phyloP scores from a whole-genome alignment of 2,329 filamentous ascomycete genomes.

The Aspergillus tanneri region DNA sequence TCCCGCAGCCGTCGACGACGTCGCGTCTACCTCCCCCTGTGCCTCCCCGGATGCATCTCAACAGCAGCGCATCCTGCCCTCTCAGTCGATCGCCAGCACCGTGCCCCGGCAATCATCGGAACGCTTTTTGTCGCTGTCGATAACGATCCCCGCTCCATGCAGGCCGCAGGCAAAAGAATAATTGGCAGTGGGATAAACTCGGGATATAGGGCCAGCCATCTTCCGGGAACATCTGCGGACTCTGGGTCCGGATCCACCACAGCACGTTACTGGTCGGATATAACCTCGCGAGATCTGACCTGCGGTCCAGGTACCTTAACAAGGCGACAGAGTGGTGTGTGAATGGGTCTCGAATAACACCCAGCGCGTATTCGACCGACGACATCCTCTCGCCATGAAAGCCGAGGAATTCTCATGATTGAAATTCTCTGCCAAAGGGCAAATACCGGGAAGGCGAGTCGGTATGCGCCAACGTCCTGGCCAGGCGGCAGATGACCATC shows the following conservation, averaged over 20 bases:
- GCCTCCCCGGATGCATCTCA: slow-evolving; percentile 29
- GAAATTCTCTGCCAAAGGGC: slow-evolving; percentile 28
- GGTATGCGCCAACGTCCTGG: slow-evolving; percentile 31
- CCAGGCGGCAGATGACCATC: slow-evolving; percentile 34
- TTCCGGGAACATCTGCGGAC: slow-evolving; percentile 32
- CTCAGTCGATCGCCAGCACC: slow-evolving; percentile 14
- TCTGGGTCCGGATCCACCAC: slow-evolving; percentile 30
- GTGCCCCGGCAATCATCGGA: slow-evolving; percentile 18
- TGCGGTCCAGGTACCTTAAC: slow-evolving; percentile 22
- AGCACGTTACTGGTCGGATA: slow-evolving; percentile 30
- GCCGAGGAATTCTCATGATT: slow-evolving; percentile 30
- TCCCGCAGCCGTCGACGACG: slow-evolving; percentile 23
- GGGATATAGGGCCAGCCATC: slow-evolving; percentile 28
- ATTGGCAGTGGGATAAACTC: slow-evolving; percentile 29
- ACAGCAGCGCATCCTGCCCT: slow-evolving; percentile 29
- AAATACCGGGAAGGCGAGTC: slow-evolving; percentile 31
- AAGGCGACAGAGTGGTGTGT: slow-evolving; percentile 32
- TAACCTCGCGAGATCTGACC: slow-evolving; percentile 28
- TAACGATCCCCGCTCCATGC: slow-evolving; percentile 29
- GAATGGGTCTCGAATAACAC: slow-evolving; percentile 31
- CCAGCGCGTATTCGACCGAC: slow-evolving; percentile 27
- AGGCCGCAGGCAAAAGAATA: slow-evolving; percentile 29
- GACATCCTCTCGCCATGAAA: slow-evolving; percentile 30
- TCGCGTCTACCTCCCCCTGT: slow-evolving; percentile 24
- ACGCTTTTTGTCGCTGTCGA: slow-evolving; percentile 23